Evolutionary conservation across 257 asterid genomes (phyloP).

Genomic region (Lycium barbarum): DNA sequence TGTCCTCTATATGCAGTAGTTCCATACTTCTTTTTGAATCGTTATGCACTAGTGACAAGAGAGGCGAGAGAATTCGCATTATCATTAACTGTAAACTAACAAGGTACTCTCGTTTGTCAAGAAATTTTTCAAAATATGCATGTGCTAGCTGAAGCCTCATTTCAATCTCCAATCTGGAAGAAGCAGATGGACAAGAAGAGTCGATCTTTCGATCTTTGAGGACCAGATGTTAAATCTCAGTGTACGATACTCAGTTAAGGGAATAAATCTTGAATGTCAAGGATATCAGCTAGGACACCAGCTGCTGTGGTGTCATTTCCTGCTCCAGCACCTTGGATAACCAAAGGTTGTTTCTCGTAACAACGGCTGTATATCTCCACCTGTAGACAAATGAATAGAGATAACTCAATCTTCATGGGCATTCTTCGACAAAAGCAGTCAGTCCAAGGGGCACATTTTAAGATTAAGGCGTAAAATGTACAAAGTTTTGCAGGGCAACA

Average conservation of each 20-base stretch:
- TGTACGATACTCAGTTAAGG: neutral
- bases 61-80: neutral
- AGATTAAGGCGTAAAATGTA: too few relatives aligned
- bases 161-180: neutral
- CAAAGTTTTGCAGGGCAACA: neutral
- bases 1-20: too few relatives aligned
- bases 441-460: neutral
- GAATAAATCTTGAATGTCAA: conserved; percentile 84
- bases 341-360: conserved; percentile 74
- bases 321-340: conserved; percentile 95
- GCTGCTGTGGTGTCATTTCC: conserved; percentile 94
- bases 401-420: neutral
- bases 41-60: neutral
- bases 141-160: neutral
- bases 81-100: neutral
- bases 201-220: neutral
- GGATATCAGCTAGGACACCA: conserved; percentile 91
- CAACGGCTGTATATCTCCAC: conserved; percentile 87
- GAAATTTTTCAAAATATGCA: neutral
- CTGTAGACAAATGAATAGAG: conserved; percentile 45
- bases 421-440: neutral
- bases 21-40: neutral
- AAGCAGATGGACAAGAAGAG: neutral
- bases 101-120: neutral
- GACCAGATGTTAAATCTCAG: neutral